These are phyloP conservation scores for Fagus crenata DNA, from an alignment of 306 rosid species.

Conservation along the genomic window DNA sequence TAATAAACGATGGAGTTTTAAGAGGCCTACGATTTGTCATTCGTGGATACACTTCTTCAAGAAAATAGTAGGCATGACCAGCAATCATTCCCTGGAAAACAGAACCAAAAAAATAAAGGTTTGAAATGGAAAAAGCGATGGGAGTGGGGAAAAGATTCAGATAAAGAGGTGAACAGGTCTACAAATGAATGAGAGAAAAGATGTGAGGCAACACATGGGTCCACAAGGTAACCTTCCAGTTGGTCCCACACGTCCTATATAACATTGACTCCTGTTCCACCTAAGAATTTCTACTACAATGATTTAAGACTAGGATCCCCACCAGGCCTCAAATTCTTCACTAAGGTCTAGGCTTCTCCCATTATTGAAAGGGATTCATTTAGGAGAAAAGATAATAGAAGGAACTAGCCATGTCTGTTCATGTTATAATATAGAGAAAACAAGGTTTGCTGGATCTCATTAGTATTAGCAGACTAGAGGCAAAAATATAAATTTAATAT, in stretches of 20 bases:
- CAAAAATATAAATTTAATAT: conserved; percentile 1
- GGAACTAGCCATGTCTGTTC: neutral
- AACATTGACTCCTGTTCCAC: neutral
- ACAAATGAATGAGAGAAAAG: neutral
- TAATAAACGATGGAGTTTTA: conserved; percentile 84
- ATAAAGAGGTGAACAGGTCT: conserved; percentile 14
- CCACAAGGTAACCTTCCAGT: neutral
- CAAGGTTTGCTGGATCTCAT: neutral
- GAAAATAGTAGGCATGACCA: conserved; percentile 95
- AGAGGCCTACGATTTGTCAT: conserved; percentile 89
- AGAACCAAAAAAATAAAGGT: neutral
- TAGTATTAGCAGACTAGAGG: neutral
- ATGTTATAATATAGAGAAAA: neutral
- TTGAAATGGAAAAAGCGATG: neutral
- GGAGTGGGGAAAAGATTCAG: neutral
- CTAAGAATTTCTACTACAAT: too few relatives aligned
- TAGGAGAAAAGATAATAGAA: neutral
- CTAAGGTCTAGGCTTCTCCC: neutral
- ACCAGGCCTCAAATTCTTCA: too few relatives aligned
- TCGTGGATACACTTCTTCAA: conserved; percentile 86
- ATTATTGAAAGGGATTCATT: neutral
- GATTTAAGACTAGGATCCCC: too few relatives aligned
- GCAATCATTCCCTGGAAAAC: conserved; percentile 89
- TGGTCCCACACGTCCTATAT: neutral
- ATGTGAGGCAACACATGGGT: neutral